phyloP scores from a whole-genome alignment of 345 rosid genomes.

The Aethionema arabicum region DNA sequence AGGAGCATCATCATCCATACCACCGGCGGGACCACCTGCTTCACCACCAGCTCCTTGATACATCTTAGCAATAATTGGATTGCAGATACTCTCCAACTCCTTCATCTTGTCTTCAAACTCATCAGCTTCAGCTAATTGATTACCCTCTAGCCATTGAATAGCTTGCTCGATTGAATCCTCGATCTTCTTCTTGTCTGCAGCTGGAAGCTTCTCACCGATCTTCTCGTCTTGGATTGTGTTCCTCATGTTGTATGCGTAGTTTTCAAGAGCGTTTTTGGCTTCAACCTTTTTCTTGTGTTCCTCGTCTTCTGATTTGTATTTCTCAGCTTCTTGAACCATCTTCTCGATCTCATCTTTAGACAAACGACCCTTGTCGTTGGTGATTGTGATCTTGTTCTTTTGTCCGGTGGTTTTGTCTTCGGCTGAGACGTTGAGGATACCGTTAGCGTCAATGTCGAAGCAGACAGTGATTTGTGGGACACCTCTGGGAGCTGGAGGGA shows the following conservation, averaged over 20 bases:
- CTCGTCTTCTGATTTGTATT: conserved; percentile 70
- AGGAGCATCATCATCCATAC: conserved; percentile 41
- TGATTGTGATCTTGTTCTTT: conserved; percentile 77
- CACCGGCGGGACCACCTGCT: conserved; percentile 49
- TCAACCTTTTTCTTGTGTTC: conserved; percentile 83
- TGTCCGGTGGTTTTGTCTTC: conserved; percentile 82
- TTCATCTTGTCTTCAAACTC: conserved; percentile 84
- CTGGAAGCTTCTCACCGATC: conserved; percentile 57
- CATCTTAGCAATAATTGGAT: conserved; percentile 82
- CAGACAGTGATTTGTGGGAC: conserved; percentile 80
- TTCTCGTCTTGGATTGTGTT: conserved; percentile 71
- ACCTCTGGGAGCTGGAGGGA: conserved; percentile 80
- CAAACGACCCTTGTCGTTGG: conserved; percentile 74
- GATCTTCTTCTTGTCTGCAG: conserved; percentile 67
- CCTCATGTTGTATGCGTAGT: conserved; percentile 75
- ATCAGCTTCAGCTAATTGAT: conserved; percentile 75
- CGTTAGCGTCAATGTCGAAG: conserved; percentile 76
- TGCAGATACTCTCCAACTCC: conserved; percentile 80
- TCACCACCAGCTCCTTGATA: conserved; percentile 70
- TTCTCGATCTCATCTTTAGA: conserved; percentile 71
- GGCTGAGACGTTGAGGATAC: conserved; percentile 78
- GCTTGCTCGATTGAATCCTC: conserved; percentile 60
- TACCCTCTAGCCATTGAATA: conserved; percentile 67
- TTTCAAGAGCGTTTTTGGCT: conserved; percentile 69
- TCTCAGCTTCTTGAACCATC: conserved; percentile 84